Evolutionary conservation across 208 protist species (phyloP).

Genomic region (Leishmania major): DNA sequence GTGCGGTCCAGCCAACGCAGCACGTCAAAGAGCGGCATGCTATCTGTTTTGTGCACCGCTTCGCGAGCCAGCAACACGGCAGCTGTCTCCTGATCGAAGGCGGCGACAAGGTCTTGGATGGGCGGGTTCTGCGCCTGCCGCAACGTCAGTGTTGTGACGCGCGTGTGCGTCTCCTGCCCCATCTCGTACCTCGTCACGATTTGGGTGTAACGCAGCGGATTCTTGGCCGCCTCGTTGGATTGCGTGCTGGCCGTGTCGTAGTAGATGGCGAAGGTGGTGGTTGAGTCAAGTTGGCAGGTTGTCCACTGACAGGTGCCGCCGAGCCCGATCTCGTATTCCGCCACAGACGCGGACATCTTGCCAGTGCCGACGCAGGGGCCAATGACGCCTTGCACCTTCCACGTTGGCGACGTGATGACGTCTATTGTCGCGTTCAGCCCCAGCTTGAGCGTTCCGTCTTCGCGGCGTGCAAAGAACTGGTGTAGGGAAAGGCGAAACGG

Average conservation of each 20-base stretch:
- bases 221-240: constrained; percentile 28
- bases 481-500: constrained; percentile 96
- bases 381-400: constrained; percentile 96
- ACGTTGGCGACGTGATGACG: constrained; percentile 94
- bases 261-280: constrained; percentile 96
- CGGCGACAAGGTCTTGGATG: constrained; percentile 63
- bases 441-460: constrained; percentile 83
- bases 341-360: constrained; percentile 90
- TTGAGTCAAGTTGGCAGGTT: constrained; percentile 93
- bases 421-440: constrained; percentile 97
- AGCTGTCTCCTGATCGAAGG: constrained; percentile 98
- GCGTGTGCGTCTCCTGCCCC: constrained; percentile 70
- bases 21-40: constrained; percentile 96
- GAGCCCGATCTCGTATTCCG: constrained; percentile 94
- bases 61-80: constrained; percentile 97
- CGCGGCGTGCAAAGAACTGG: constrained; percentile 85
- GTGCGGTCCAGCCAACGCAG: constrained; percentile 98
- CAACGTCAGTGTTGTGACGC: constrained; percentile 89
- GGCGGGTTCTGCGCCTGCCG: constrained; percentile 50
- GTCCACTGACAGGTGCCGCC: constrained; percentile 98
- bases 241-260: constrained; percentile 94
- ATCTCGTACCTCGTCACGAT: constrained; percentile 97
- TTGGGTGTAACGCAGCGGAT: constrained; percentile 85
- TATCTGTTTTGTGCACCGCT: constrained; percentile 96
- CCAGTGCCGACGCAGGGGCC: constrained; percentile 92